These are phyloP conservation scores for Colletotrichum sp. DNA, from an alignment of 2,329 filamentous ascomycete species.

Conservation along the genomic window DNA sequence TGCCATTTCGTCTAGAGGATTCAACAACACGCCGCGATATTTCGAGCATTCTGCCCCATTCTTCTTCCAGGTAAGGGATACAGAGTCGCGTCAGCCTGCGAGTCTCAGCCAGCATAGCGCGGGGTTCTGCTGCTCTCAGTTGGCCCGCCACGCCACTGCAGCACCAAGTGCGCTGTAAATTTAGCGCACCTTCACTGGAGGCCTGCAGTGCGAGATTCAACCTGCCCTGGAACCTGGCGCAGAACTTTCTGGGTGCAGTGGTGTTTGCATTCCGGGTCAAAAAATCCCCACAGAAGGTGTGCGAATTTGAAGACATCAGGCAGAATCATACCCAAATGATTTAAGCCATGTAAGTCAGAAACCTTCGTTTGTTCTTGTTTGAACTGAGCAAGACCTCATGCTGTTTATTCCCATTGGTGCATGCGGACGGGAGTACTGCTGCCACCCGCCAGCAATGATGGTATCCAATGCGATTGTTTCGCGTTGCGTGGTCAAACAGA, in stretches of 20 bases:
- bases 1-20: no score
- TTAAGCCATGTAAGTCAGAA: background rate
- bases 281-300: background rate
- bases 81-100: no score
- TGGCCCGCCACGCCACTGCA: no score
- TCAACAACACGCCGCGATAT: no score
- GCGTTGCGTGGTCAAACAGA: background rate
- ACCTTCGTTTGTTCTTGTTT: accelerated
- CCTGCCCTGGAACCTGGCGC: background rate
- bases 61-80: no score
- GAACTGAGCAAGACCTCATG: background rate
- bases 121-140: no score
- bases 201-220: no score
- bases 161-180: no score
- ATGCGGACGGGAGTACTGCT: background rate
- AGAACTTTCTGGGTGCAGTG: background rate
- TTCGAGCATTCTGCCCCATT: no score
- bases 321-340: background rate
- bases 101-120: no score
- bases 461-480: background rate
- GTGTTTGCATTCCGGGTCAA: background rate
- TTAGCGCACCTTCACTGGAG: no score
- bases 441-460: background rate
- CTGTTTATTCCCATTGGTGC: background rate
- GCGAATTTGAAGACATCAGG: background rate